phyloP scores from a whole-genome alignment of 2,329 filamentous ascomycete genomes.

The Aspergillus sp. region DNA sequence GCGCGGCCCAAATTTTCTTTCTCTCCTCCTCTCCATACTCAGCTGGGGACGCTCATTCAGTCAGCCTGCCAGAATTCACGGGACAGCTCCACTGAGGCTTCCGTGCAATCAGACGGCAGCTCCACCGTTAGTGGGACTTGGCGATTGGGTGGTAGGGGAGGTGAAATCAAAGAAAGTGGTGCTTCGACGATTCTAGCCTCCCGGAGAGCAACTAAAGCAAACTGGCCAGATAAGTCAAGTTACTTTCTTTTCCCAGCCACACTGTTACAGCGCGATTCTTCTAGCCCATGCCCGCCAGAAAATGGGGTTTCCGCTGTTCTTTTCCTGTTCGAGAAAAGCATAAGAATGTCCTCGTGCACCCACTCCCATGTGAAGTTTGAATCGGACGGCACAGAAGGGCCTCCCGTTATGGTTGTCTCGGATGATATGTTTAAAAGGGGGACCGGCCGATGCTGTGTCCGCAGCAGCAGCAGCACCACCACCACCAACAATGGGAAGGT shows the following conservation, averaged over 20 bases:
- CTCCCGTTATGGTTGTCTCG: slow-evolving; percentile 5
- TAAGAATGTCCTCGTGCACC: slow-evolving; percentile 16
- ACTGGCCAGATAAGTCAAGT: slow-evolving; percentile 11
- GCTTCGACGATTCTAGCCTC: slow-evolving; percentile 15
- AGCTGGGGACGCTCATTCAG: not conserved
- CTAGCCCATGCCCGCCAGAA: not conserved
- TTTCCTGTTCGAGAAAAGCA: slow-evolving; percentile 14
- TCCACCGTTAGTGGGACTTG: slow-evolving; percentile 21
- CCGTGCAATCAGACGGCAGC: slow-evolving; percentile 18
- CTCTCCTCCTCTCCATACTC: not conserved
- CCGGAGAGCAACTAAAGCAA: not conserved
- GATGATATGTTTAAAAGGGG: slow-evolving; percentile 4
- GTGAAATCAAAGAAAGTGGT: slow-evolving; percentile 13
- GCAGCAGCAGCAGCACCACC: too few species aligned
- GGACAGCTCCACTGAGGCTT: slow-evolving; percentile 17
- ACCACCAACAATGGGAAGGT: not conserved
- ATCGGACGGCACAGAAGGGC: not conserved
- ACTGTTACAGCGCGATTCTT: not conserved
- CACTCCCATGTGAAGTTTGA: slow-evolving; percentile 20
- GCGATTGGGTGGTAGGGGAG: slow-evolving; percentile 12
- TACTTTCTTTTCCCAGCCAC: slow-evolving; percentile 14
- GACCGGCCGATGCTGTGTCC: slow-evolving; percentile 1
- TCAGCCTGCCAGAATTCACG: slow-evolving; percentile 17
- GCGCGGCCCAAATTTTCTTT: too few species aligned
- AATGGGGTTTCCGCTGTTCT: not conserved